These are phyloP conservation scores for Dictyostelium brefeldianum DNA, from an alignment of 78 protist genomes.

Conservation along the genomic window DNA sequence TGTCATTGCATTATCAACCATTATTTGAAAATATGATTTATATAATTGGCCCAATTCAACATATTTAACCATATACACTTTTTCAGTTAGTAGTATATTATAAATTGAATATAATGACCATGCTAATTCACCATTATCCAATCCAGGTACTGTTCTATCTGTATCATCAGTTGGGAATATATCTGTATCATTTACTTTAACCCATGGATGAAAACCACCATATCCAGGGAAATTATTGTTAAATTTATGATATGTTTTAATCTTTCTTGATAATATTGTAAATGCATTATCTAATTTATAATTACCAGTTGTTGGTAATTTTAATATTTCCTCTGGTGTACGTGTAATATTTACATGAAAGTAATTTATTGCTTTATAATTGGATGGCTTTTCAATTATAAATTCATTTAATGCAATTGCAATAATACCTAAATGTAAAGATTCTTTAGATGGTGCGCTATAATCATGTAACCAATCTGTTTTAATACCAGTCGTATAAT, in stretches of 20 bases:
- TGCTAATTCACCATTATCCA: constrained; percentile 84
- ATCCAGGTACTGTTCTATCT: constrained; percentile 38
- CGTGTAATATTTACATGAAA: constrained; percentile 40
- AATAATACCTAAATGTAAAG: constrained; percentile 56
- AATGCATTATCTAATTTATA: constrained; percentile 42
- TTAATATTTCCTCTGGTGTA: not conserved
- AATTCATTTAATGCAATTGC: constrained; percentile 25
- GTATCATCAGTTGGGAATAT: constrained; percentile 43
- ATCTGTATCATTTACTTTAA: constrained; percentile 34
- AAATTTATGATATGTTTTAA: constrained; percentile 58
- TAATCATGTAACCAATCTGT: constrained; percentile 29
- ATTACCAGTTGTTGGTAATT: not conserved
- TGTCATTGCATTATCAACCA: constrained; percentile 40
- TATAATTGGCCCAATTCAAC: constrained; percentile 14
- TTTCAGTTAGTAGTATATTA: not conserved
- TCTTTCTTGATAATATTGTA: constrained; percentile 49
- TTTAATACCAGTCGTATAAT: constrained; percentile 48
- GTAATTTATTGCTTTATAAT: constrained; percentile 22
- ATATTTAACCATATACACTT: not conserved
- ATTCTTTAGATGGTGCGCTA: constrained; percentile 84
- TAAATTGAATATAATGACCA: constrained; percentile 62
- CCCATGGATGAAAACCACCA: constrained; percentile 85
- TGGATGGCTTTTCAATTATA: not conserved
- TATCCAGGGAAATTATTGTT: constrained; percentile 62
- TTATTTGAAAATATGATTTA: constrained; percentile 27